A percentile compares a stretch with the other conserved stretches of the same genome.
Evolutionary conservation across 306 rosid genomes (phyloP).

Genomic region (Lithocarpus polystachyus): DNA sequence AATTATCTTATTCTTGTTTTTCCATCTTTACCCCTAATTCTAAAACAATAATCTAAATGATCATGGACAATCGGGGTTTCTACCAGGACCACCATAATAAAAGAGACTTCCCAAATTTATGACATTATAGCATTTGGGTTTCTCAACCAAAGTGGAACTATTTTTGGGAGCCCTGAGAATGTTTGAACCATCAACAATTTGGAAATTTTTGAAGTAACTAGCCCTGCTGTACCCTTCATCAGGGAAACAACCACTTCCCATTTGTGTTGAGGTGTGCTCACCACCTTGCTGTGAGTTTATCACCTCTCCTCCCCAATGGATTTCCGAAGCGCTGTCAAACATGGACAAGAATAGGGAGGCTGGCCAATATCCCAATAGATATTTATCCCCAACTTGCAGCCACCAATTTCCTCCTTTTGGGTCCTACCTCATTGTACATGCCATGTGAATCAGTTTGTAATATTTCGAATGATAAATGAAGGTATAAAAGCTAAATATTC

Average conservation of each 20-base stretch:
- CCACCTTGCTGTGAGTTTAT: constrained; percentile 44
- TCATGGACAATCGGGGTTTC: constrained; percentile 38
- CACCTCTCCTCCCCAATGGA: constrained; percentile 63
- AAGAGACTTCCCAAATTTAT: constrained; percentile 45
- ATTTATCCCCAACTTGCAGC: constrained; percentile 52
- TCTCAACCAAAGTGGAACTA: constrained; percentile 42
- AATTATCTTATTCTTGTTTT: neutral
- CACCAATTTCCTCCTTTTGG: constrained; percentile 61
- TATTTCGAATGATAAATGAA: too few species aligned
- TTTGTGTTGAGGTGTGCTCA: constrained; percentile 55
- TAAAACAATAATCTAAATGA: constrained; percentile 1
- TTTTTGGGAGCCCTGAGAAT: constrained; percentile 41
- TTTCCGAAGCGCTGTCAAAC: constrained; percentile 46
- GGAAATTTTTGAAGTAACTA: constrained; percentile 51
- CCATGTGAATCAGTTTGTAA: neutral
- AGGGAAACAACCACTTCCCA: constrained; percentile 63
- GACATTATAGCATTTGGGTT: constrained; percentile 44
- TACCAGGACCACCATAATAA: constrained; percentile 60
- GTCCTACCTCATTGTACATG: constrained; percentile 27
- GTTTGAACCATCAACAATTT: constrained; percentile 43
- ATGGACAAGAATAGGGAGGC: constrained; percentile 47
- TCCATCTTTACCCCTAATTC: neutral
- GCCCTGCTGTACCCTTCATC: constrained; percentile 54
- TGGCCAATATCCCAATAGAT: constrained; percentile 60
- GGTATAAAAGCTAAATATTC: too few species aligned